phyloP scores from a whole-genome alignment of 2,329 filamentous ascomycete genomes.

The Aspergillus felis region DNA sequence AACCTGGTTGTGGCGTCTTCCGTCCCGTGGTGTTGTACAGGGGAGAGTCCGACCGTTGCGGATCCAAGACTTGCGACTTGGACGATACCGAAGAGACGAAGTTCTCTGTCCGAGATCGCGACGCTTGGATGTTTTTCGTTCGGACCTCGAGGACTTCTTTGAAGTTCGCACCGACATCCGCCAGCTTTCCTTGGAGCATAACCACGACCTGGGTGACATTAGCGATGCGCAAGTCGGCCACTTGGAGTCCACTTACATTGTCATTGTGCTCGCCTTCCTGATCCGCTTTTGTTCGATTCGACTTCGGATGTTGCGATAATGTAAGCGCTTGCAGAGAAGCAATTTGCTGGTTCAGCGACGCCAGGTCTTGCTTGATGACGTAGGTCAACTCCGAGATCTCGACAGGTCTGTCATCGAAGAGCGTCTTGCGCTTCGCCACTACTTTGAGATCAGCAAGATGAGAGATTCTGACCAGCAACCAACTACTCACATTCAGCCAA shows the following conservation, averaged over 20 bases:
- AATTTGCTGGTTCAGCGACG: constrained; percentile 81
- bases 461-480: not conserved
- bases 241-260: constrained; percentile 55
- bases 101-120: constrained; percentile 86
- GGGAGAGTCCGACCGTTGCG: constrained; percentile 75
- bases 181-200: constrained; percentile 83
- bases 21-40: constrained; percentile 76
- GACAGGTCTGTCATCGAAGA: constrained; percentile 94
- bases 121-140: constrained; percentile 97
- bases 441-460: constrained; percentile 1
- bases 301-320: constrained; percentile 67
- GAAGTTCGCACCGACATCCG: constrained; percentile 90
- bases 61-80: constrained; percentile 61
- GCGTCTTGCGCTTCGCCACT: constrained; percentile 93
- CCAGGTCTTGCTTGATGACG: constrained; percentile 96
- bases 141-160: constrained; percentile 95
- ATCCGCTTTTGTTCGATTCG: constrained; percentile 46
- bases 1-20: constrained; percentile 58
- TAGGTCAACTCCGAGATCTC: constrained; percentile 97
- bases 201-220: constrained; percentile 60
- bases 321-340: constrained; percentile 74
- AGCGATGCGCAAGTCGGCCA: constrained; percentile 10
- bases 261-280: constrained; percentile 98
- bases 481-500: constrained; percentile 68
- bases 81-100: constrained; percentile 89